Conservation (phyloP, 441 rosid genomes). For the Erodium trifolium region DNA sequence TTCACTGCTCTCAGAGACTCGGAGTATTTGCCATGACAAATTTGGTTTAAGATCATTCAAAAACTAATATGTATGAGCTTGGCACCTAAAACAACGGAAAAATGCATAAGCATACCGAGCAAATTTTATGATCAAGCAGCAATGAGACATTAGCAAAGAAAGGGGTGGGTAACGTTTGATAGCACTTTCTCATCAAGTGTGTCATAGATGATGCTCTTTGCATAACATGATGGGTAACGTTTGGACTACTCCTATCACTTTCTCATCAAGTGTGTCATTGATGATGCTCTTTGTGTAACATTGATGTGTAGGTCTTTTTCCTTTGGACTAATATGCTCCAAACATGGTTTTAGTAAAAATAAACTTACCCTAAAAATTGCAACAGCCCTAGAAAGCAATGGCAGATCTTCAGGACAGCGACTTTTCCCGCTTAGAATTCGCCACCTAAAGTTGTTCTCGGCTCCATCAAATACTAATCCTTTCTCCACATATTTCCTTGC, state of each 20-base stretch:
- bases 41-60: constrained; percentile 6
- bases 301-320: background rate
- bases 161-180: background rate
- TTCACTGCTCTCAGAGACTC: background rate
- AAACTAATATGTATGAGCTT: background rate
- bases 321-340: background rate
- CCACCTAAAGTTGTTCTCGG: constrained; percentile 52
- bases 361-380: constrained; percentile 80
- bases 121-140: background rate
- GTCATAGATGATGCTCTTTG: background rate
- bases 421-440: constrained; percentile 70
- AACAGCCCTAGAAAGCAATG: constrained; percentile 66
- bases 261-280: background rate
- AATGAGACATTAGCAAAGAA: background rate
- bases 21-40: background rate
- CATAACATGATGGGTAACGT: background rate
- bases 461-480: constrained; percentile 38
- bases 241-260: background rate
- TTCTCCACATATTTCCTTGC: constrained; percentile 52
- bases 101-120: background rate
- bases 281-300: background rate
- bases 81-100: background rate
- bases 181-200: background rate
- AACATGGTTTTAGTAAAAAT: background rate
- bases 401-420: constrained; percentile 47